A percentile compares a stretch with the other conserved stretches of the same genome.
Evolutionary conservation across 2,329 filamentous ascomycete genomes (phyloP).

Genomic region (Massarina eburnea): DNA sequence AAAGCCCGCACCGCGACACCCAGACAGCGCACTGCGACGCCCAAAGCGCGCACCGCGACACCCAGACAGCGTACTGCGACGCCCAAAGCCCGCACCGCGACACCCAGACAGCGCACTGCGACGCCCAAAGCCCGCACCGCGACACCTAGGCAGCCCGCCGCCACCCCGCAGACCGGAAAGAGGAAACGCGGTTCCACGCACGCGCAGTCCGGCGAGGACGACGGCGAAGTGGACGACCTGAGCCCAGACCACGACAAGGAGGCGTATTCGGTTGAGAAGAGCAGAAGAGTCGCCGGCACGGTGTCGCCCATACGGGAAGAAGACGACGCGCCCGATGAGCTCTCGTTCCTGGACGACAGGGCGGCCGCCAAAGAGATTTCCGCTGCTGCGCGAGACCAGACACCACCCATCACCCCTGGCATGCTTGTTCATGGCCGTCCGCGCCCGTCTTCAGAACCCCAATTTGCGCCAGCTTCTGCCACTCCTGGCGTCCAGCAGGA

Average conservation of each 20-base stretch:
- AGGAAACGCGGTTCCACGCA: conserved; percentile 32
- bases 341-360: conserved; percentile 27
- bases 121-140: no score
- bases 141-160: conserved; percentile 18
- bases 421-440: conserved; percentile 15
- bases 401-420: conserved; percentile 28
- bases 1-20: conserved; percentile 23
- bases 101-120: conserved; percentile 17
- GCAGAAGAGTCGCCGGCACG: conserved; percentile 23
- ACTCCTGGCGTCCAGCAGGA: conserved; percentile 16
- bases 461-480: conserved; percentile 11
- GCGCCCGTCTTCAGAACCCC: conserved; percentile 15
- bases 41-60: conserved; percentile 21
- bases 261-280: conserved; percentile 30
- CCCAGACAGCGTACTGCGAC: no score
- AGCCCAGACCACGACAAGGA: conserved; percentile 33
- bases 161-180: conserved; percentile 37
- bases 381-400: conserved; percentile 19
- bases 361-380: no score
- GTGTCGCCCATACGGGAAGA: conserved; percentile 29
- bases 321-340: conserved; percentile 30
- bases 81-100: conserved; percentile 14
- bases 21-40: conserved; percentile 18
- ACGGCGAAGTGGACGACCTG: conserved; percentile 35
- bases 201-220: conserved; percentile 17